Base-by-base conservation (phyloP, 2,329 filamentous ascomycete genomes). In the Dactylonectria macrodidyma region DNA sequence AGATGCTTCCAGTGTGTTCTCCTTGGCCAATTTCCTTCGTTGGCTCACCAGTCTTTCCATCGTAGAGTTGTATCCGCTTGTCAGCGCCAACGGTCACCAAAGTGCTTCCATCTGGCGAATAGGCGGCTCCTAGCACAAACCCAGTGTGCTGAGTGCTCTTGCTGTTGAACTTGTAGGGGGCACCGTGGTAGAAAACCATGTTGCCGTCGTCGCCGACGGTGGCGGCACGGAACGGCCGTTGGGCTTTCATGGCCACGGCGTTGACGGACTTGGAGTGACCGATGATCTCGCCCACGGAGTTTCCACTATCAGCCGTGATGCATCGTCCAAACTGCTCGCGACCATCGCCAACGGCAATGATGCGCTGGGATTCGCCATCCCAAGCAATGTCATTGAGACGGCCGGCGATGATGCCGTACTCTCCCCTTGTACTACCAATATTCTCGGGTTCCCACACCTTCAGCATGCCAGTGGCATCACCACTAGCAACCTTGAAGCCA, bases 381-480 rank as follows among this genome's bases (percentile, higher is more conserved):
- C 96, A 99, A 1, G 95, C 95, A 72, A 99, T 90, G 80, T 99
- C 96, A 79, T 97, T 97, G 83, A 99, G 95, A 61, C 94, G 92
- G 12, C 96, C 96, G 38, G 93, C 95, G 77, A 98, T 95, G 82
- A 98, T 98, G 78, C 91, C 89, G 82, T 97, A 98, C 82, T 98
- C 95, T 73, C 95, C 94, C 82, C 97, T 97, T 52, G 94, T 97
- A 77, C 92, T 93, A 62, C 87, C 86, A 52, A 95, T 95, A 74
- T 94, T 93, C 62, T 95, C 92, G 12, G 93, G 91, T 80, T 98
- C 95, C 96, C 96, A 99, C 5, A 99, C 93, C 71, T 93, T 90
- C 48, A 99, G 94, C 51, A 90, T 88, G 58, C 96, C 96, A 1
- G 92, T 90, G 12, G 90, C 89, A 83, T 99, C 96, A 75, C 95